Base-by-base conservation (phyloP, 768 basidiomycete species). In the Mycena leptocephala region DNA sequence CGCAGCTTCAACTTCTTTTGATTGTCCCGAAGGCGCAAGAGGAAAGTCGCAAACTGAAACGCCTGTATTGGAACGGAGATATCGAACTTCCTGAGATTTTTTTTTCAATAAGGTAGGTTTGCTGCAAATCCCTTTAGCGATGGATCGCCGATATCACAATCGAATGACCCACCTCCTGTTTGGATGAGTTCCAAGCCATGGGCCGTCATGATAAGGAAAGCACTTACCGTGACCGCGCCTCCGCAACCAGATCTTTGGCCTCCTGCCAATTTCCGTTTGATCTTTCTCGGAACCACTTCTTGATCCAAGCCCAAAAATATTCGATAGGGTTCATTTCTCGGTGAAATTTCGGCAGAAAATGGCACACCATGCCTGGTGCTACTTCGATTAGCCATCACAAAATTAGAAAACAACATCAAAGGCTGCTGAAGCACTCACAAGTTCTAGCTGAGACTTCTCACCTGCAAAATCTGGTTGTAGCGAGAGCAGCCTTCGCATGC, bases 381-480 rank as follows among this genome's bases (percentile, higher is more conserved):
- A n/a, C 51, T 11, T 9, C 55, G 20, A 56, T 56, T 30, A 56
- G 55, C 55, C 32, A 63, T 24, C 7, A 7, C 20, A 18, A 8
- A 63, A 63, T 63, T 63, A 43, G 26, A 37, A 28, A 24, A 39
- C 10, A 26, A 37, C 3, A 63, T 8, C 11, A 8, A 39, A 22
- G 22, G 26, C 24, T 13, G 22, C 9, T 65, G 48, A 46, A 46
- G 24, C 46, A 74, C 77, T 10, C 16, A 46, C 43, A 46, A 67
- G 59, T 64, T 78, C 62, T 22, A 78, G 61, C 18, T 77, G 39
- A 9, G 76, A 78, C 39, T 72, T 70, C 33, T 78, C 32, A 8
- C 58, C 39, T 33, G 65, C 35, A 59, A 76, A 79, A 63, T 79
- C 78, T 16, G 55, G 64, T 63, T 79, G 78, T 16, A 67, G 48